Evolutionary conservation across 1,139 yeast species (phyloP).

Genomic region (Lizanozyma gosingica): DNA sequence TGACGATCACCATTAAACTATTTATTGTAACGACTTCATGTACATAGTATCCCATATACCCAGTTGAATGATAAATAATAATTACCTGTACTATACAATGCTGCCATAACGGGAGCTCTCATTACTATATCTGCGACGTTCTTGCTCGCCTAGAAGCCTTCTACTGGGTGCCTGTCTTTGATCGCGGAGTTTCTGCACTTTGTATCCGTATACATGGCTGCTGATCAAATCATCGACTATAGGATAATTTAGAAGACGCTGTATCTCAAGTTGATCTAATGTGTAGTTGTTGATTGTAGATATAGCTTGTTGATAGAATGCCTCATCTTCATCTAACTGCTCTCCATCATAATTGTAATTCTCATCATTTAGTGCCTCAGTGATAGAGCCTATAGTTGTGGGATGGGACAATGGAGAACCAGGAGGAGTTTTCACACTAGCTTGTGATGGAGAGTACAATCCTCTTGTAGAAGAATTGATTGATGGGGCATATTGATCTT

Average conservation of each 20-base stretch:
- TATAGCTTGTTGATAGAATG: conserved; percentile 24
- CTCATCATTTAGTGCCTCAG: conserved; percentile 23
- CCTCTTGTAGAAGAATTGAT: conserved; percentile 27
- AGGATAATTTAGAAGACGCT: conserved; percentile 32
- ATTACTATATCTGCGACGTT: conserved; percentile 1
- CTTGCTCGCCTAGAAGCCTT: conserved; percentile 1
- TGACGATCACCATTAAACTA: background rate
- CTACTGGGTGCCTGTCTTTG: conserved; percentile 9
- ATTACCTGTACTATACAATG: conserved; percentile 8
- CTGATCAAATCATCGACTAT: conserved; percentile 35
- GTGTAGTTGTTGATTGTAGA: conserved; percentile 31
- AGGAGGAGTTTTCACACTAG: conserved; percentile 12
- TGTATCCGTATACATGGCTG: conserved; percentile 37
- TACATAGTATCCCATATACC: background rate
- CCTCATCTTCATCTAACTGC: conserved; percentile 34
- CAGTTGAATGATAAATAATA: background rate
- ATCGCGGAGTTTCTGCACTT: conserved; percentile 30
- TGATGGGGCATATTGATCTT: conserved; percentile 19
- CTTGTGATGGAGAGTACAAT: conserved; percentile 19
- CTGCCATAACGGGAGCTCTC: conserved; percentile 8
- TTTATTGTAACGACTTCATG: background rate
- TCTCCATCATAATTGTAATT: conserved; percentile 24
- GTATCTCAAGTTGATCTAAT: conserved; percentile 28
- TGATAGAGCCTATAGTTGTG: conserved; percentile 9
- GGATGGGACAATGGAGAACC: conserved; percentile 7